Percentiles rank a stretch among this genome's conserved stretches.
Evolutionary conservation across 129 eudicot genomes (phyloP).

Genomic region (Smallanthus sonchifolius): DNA sequence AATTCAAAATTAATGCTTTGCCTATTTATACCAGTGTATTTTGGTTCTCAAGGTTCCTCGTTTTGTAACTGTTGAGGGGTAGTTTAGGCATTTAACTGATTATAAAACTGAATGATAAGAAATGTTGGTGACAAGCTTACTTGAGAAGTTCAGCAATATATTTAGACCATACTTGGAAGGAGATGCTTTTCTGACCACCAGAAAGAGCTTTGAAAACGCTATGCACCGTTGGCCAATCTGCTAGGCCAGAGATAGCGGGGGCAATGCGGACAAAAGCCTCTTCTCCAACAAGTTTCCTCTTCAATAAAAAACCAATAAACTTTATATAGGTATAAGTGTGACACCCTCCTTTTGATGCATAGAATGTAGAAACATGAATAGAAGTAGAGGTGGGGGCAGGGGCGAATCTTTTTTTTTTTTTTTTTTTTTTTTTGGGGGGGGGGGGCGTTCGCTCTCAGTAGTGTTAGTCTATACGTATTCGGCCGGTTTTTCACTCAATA

Average conservation of each 20-base stretch:
- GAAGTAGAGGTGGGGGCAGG: background rate
- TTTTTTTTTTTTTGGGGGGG: no score
- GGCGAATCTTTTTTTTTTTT: no score
- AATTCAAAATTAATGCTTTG: background rate
- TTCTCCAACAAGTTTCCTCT: slow-evolving; percentile 73
- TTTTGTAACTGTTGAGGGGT: background rate
- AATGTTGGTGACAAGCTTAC: slow-evolving; percentile 39
- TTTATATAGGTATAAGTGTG: background rate
- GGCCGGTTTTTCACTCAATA: no score
- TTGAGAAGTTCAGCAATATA: slow-evolving; percentile 75
- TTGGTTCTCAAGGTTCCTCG: slow-evolving; percentile 12
- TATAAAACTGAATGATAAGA: slow-evolving; percentile 1
- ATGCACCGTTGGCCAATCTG: slow-evolving; percentile 85
- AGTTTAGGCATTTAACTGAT: background rate
- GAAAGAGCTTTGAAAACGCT: slow-evolving; percentile 92
- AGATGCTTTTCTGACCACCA: slow-evolving; percentile 64
- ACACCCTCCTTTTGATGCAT: background rate
- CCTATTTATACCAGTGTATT: background rate
- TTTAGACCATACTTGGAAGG: slow-evolving; percentile 70
- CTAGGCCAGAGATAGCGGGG: slow-evolving; percentile 94
- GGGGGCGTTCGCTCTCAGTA: no score
- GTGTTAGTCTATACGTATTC: no score
- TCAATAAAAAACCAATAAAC: slow-evolving; percentile 7
- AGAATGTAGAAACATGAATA: background rate
- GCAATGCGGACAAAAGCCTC: slow-evolving; percentile 92